A percentile compares a stretch with the other conserved stretches of the same genome.
Conservation (phyloP, 2,329 filamentous ascomycete species). For the Periconia sp. region DNA sequence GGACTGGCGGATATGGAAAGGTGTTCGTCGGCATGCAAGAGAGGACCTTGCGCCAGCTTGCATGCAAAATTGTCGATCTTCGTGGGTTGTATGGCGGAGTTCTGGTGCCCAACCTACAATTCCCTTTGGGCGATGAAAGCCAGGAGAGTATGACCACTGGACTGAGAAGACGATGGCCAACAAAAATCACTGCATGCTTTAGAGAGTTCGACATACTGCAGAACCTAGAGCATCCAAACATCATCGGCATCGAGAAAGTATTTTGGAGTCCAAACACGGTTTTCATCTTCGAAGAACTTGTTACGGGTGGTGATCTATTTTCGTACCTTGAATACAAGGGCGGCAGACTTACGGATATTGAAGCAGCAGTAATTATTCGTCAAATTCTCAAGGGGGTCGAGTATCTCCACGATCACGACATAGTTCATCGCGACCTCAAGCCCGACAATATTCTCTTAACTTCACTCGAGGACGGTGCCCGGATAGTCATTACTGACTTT, state of each 20-base stretch:
- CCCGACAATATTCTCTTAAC: conserved; percentile 69
- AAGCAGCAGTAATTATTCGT: conserved; percentile 60
- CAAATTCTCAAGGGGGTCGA: conserved; percentile 65
- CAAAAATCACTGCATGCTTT: conserved; percentile 32
- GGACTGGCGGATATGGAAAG: conserved; percentile 59
- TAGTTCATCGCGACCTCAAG: conserved; percentile 68
- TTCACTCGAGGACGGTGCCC: conserved; percentile 55
- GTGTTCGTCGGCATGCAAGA: conserved; percentile 63
- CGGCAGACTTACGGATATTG: conserved; percentile 53
- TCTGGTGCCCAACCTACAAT: conserved; percentile 10
- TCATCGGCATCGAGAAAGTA: conserved; percentile 63
- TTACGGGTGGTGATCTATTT: conserved; percentile 66
- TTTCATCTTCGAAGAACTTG: conserved; percentile 67
- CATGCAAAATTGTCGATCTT: conserved; percentile 71
- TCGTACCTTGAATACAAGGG: conserved; percentile 62
- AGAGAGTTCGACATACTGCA: conserved; percentile 58
- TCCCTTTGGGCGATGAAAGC: conserved; percentile 5
- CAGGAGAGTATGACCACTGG: conserved; percentile 2
- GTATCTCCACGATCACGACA: conserved; percentile 61
- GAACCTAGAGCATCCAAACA: conserved; percentile 65
- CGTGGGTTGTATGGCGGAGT: conserved; percentile 27
- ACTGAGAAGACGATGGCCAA: conserved; percentile 27
- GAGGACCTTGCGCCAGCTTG: conserved; percentile 63
- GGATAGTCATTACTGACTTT: conserved; percentile 67
- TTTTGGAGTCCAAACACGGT: conserved; percentile 59